These are phyloP conservation scores for Hymenoscyphus fraxineus DNA, from an alignment of 2,329 filamentous ascomycete genomes.

Conservation along the genomic window DNA sequence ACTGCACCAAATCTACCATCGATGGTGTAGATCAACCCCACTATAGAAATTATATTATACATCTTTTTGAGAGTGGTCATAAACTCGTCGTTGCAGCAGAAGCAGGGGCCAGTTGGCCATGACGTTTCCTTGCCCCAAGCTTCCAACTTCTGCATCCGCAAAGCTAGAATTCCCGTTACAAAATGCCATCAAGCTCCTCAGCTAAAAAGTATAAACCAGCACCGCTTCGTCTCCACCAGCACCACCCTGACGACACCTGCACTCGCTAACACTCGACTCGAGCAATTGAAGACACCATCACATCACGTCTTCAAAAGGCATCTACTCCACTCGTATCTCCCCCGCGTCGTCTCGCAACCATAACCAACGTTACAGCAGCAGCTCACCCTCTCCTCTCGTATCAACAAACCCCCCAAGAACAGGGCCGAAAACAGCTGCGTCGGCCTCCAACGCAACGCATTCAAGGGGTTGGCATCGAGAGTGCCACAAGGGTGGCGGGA, in stretches of 20 bases:
- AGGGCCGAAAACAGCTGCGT: slow-evolving; percentile 1
- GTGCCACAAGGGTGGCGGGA: slow-evolving; percentile 2
- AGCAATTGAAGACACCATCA: neutral
- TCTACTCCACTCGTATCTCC: neutral
- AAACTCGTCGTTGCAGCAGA: too few species aligned
- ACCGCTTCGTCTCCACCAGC: neutral
- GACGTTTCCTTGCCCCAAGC: neutral
- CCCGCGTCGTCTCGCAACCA: neutral
- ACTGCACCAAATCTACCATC: neutral
- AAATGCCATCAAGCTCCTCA: neutral
- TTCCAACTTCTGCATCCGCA: neutral
- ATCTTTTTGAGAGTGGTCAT: too few species aligned
- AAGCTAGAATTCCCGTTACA: neutral
- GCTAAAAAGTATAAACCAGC: neutral
- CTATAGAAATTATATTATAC: too few species aligned
- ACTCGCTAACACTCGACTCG: too few species aligned
- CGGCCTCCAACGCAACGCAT: neutral
- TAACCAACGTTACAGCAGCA: neutral
- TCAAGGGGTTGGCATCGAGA: neutral
- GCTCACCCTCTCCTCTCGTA: neutral
- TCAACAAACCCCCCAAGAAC: neutral
- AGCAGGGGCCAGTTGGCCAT: neutral
- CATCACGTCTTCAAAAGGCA: neutral
- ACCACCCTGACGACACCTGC: neutral
- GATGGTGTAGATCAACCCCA: too few species aligned